Base-by-base conservation (phyloP, 192 early-diverging fungal species). In the Hyaloraphidium curvatum region DNA sequence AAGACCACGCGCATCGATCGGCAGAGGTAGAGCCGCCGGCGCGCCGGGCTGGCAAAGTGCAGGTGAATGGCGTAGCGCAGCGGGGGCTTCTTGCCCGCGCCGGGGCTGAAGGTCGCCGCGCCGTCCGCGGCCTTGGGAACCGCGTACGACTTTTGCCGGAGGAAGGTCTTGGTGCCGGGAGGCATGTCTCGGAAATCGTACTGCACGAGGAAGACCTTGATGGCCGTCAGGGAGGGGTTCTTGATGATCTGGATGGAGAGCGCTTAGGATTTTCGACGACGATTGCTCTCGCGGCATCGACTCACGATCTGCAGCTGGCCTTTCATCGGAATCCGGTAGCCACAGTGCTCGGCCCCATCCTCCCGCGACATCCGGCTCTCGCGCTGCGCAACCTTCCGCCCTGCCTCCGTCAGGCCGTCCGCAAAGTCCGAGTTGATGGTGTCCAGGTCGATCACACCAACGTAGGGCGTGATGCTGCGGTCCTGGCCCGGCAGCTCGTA, bases 141-240 rank as follows among this genome's bases (percentile, higher is more conserved):
- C 1, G 69, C 62, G 55, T 85, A 86, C 2, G 72, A 75, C 54
- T 86, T 88, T 64, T 86, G 83, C 21, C 86, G 71, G 11, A 88
- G 55, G 58, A 88, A 82, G 2, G 86, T 88, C 53, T 83, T 84
- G n/a, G 68, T 67, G 23, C 62, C 56, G 2, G 71, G 50, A 1
- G 83, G 82, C 81, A 88, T 79, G 40, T 82, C 79, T 16, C 61
- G 62, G 40, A 86, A 72, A 61, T 89, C 82, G 63, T 87, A 89
- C 1, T 81, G 84, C 0, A 89, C 56, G 19, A 87, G 56, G 43
- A 84, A 89, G 0, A 87, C 59, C 56, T 89, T 87, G 50, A 87
- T 76, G 0, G 76, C 82, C 0, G 84, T 84, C 33, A 73, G 72
- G 58, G 73, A 71, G 0, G 77, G 77, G 54, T 89, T 89, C 57